These are phyloP conservation scores for Pythium dissotocum DNA, from an alignment of 352 stramenopile genomes.

Conservation along the genomic window DNA sequence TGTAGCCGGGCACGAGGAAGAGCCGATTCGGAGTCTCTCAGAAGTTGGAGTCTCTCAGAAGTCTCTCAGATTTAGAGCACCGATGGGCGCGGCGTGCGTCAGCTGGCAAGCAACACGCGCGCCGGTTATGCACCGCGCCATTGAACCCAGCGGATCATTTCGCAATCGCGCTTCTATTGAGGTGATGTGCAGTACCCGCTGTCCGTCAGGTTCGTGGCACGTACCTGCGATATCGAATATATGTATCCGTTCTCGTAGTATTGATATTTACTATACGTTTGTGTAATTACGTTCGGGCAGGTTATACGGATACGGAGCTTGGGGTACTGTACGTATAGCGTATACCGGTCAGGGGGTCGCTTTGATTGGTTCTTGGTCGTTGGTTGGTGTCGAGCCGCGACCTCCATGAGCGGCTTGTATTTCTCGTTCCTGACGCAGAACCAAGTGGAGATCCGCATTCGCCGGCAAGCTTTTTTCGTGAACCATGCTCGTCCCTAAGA, in stretches of 20 bases:
- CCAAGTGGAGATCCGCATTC: slow-evolving; percentile 87
- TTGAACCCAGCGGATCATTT: not conserved
- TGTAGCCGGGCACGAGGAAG: not conserved
- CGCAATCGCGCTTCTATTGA: slow-evolving; percentile 2
- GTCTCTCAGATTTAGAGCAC: not conserved
- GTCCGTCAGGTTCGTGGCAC: not conserved
- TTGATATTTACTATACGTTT: slow-evolving; percentile 2
- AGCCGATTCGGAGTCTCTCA: not conserved
- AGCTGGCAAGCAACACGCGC: not conserved
- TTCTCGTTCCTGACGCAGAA: slow-evolving; percentile 36
- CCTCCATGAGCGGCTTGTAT: slow-evolving; percentile 14
- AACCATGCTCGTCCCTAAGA: slow-evolving; percentile 96
- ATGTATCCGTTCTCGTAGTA: not conserved
- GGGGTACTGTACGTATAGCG: slow-evolving; percentile 19
- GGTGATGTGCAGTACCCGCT: not conserved
- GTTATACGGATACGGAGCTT: not conserved
- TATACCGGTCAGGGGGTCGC: not conserved
- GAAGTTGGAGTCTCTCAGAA: not conserved
- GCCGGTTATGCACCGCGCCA: not conserved
- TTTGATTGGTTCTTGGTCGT: slow-evolving; percentile 36
- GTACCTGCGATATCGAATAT: not conserved
- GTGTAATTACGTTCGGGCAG: slow-evolving; percentile 27
- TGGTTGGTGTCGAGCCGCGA: slow-evolving; percentile 31
- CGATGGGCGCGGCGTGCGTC: slow-evolving; percentile 2
- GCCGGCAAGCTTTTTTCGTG: slow-evolving; percentile 87